phyloP scores from a whole-genome alignment of 306 rosid genomes.

The Acacia crassicarpa region DNA sequence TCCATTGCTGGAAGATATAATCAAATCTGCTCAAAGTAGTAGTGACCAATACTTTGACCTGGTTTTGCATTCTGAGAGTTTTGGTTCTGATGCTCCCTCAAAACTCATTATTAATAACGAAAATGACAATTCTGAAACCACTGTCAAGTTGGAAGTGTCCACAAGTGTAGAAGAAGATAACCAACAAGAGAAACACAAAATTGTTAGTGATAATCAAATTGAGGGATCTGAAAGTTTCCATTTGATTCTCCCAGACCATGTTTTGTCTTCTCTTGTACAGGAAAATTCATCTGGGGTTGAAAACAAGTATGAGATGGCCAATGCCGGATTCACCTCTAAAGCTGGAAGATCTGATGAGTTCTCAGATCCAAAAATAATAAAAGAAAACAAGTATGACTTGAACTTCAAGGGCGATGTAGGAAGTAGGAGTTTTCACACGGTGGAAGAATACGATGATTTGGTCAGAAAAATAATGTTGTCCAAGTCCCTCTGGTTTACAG shows the following conservation, averaged over 20 bases:
- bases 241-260: slow-evolving; percentile 35
- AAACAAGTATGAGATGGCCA: slow-evolving; percentile 4
- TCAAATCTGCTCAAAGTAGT: slow-evolving; percentile 29
- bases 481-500: slow-evolving; percentile 1
- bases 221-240: slow-evolving; percentile 46
- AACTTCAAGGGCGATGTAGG: not conserved
- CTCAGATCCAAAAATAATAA: not conserved
- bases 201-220: slow-evolving; percentile 5
- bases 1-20: slow-evolving; percentile 42
- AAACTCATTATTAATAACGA: slow-evolving; percentile 18
- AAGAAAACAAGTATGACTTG: not conserved
- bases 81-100: slow-evolving; percentile 24
- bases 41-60: slow-evolving; percentile 50
- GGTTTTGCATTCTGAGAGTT: slow-evolving; percentile 39
- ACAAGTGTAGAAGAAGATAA: not conserved
- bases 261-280: slow-evolving; percentile 25
- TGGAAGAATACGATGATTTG: slow-evolving; percentile 50
- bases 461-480: slow-evolving; percentile 22
- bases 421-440: slow-evolving; percentile 51
- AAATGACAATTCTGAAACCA: slow-evolving; percentile 27
- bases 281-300: slow-evolving; percentile 33
- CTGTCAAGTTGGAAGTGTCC: slow-evolving; percentile 31
- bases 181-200: slow-evolving; percentile 14
- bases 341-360: not conserved
- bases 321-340: not conserved